These are phyloP conservation scores for Aspergillus fijiensis DNA, from an alignment of 2,329 filamentous ascomycete genomes.

Conservation along the genomic window DNA sequence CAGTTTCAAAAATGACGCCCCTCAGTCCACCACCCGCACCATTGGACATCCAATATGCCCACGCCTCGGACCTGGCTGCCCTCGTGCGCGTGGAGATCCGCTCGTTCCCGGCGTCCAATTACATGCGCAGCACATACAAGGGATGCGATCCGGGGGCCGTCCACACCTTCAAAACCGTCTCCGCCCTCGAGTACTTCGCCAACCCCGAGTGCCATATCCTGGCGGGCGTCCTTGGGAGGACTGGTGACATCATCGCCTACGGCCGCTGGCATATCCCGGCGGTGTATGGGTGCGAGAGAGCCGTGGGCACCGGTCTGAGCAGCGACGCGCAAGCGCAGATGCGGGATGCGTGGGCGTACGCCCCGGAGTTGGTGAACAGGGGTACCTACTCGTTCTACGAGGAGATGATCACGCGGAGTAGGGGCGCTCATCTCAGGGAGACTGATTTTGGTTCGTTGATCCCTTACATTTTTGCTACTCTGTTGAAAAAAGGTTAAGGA, in stretches of 20 bases:
- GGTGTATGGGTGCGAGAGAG: not conserved
- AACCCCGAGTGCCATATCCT: conserved; percentile 1
- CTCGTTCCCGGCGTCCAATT: not conserved
- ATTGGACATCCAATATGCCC: not conserved
- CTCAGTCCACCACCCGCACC: not conserved
- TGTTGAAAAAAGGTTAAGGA: no score
- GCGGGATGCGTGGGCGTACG: not conserved
- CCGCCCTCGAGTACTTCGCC: not conserved
- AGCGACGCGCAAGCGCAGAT: not conserved
- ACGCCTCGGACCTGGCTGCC: not conserved
- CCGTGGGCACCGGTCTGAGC: not conserved
- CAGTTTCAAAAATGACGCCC: not conserved
- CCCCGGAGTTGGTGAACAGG: not conserved
- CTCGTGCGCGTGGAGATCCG: not conserved
- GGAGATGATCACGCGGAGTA: not conserved
- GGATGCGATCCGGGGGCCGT: not conserved
- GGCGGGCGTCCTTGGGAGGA: not conserved
- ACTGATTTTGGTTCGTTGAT: not conserved
- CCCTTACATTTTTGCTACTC: not conserved
- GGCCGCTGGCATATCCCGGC: not conserved
- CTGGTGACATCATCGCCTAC: not conserved
- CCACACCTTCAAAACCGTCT: conserved; percentile 2
- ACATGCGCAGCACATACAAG: conserved; percentile 1
- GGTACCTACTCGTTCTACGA: not conserved
- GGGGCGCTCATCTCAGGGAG: not conserved